A percentile compares a stretch with the other conserved stretches of the same genome.
Evolutionary conservation across 2,329 filamentous ascomycete species (phyloP).

Genomic region (Hymenoscyphus fraxineus): DNA sequence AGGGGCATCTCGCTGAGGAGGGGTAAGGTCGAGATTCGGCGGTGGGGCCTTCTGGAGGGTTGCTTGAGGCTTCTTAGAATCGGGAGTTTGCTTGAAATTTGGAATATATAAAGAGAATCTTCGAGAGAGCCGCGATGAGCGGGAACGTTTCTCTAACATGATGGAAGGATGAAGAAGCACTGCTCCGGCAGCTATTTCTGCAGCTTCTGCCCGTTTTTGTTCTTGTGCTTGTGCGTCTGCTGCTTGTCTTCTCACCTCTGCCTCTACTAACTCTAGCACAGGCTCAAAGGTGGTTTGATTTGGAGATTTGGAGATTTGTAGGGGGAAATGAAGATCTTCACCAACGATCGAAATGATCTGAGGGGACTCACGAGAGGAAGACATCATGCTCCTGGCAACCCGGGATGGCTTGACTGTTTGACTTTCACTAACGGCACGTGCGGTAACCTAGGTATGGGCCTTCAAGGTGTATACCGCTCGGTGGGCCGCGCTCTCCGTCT

Average conservation of each 20-base stretch:
- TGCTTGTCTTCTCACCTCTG: conserved; percentile 7
- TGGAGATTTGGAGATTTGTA: not conserved
- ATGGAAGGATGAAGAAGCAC: not conserved
- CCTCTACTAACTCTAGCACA: conserved; percentile 12
- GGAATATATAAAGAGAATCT: conserved; percentile 20
- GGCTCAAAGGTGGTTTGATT: not conserved
- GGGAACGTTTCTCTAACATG: conserved; percentile 11
- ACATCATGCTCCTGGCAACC: not conserved
- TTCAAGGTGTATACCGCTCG: not conserved
- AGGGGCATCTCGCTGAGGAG: not conserved
- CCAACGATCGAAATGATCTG: not conserved
- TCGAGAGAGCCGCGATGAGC: conserved; percentile 12
- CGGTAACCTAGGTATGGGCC: not conserved
- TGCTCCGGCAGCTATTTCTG: conserved; percentile 4
- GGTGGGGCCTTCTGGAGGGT: conserved; percentile 6
- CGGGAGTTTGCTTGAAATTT: conserved; percentile 11
- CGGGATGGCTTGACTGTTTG: not conserved
- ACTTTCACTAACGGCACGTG: conserved; percentile 7
- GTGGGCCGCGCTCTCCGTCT: not conserved
- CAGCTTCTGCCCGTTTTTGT: conserved; percentile 7
- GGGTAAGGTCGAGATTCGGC: not conserved
- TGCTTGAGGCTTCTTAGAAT: conserved; percentile 20
- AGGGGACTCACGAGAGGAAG: conserved; percentile 5
- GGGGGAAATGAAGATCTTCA: not conserved
- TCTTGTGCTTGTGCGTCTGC: conserved; percentile 8